These are phyloP conservation scores for Globisporangium orthogonon DNA, from an alignment of 352 stramenopile genomes.

Conservation along the genomic window DNA sequence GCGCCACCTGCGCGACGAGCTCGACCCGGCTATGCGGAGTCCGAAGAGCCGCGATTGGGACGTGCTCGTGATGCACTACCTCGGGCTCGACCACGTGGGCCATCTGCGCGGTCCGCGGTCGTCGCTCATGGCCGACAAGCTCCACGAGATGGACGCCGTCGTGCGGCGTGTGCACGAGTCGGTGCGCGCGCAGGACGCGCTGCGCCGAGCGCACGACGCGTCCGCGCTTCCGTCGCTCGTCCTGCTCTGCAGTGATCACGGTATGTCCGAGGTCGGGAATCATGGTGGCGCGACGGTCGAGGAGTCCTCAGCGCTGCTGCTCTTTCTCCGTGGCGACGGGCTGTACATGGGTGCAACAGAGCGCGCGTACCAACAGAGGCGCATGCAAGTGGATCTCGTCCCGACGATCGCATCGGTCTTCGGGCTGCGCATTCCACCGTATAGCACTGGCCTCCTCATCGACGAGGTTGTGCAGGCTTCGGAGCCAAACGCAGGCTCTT, in stretches of 20 bases:
- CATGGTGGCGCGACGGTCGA: conserved; percentile 81
- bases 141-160: conserved; percentile 80
- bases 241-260: conserved; percentile 82
- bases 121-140: conserved; percentile 67
- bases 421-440: conserved; percentile 52
- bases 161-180: conserved; percentile 53
- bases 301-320: conserved; percentile 74
- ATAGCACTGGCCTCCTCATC: conserved; percentile 64
- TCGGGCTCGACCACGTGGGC: conserved; percentile 83
- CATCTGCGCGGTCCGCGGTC: conserved; percentile 79
- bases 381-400: conserved; percentile 75
- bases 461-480: conserved; percentile 44
- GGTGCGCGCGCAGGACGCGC: conserved; percentile 49
- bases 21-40: conserved; percentile 65
- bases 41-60: conserved; percentile 77
- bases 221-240: conserved; percentile 50
- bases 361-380: conserved; percentile 15
- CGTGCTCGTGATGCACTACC: conserved; percentile 80
- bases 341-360: conserved; percentile 1
- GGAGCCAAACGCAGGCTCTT: neutral
- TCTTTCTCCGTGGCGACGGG: conserved; percentile 62
- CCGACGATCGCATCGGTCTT: conserved; percentile 78
- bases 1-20: conserved; percentile 73
- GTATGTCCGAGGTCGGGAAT: conserved; percentile 87
- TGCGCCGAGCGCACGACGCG: conserved; percentile 17